These are phyloP conservation scores for Gloeopeniophorella convolvens DNA, from an alignment of 768 basidiomycete species.

Conservation along the genomic window DNA sequence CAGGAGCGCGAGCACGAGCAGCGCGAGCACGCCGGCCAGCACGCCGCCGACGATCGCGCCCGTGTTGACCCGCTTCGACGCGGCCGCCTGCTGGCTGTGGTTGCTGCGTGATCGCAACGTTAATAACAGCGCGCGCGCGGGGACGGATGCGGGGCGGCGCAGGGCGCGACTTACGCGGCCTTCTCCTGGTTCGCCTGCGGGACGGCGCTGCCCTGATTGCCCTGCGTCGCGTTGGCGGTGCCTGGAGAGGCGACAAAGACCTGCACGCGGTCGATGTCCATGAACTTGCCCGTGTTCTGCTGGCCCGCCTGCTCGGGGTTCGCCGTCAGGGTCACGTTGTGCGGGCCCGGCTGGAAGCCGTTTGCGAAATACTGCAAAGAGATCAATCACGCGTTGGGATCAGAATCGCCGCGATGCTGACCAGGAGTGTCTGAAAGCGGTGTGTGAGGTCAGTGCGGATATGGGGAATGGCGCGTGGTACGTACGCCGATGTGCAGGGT, in stretches of 20 bases:
- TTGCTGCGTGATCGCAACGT: no score
- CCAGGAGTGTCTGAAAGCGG: conserved; percentile 23
- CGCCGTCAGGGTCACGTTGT: conserved; percentile 35
- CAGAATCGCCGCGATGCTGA: conserved; percentile 11
- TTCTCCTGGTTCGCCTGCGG: background rate
- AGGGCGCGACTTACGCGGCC: background rate
- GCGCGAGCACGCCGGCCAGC: background rate
- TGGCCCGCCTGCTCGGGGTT: conserved; percentile 18
- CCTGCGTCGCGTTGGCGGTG: background rate
- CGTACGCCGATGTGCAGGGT: conserved; percentile 31
- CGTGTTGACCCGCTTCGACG: background rate
- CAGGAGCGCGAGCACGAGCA: background rate
- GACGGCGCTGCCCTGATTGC: no score
- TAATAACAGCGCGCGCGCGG: no score
- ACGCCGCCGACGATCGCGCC: background rate
- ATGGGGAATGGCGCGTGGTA: background rate
- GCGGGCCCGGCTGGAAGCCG: conserved; percentile 33
- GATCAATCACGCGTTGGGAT: background rate
- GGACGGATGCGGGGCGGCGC: no score
- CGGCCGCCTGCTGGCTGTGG: no score
- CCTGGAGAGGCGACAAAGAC: background rate
- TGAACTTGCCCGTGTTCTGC: conserved; percentile 2
- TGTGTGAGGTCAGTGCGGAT: background rate
- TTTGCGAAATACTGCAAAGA: conserved; percentile 35
- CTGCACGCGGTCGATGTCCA: conserved; percentile 12